Evolutionary conservation across 1,284 basidiomycete species (phyloP), one percentile per base, ranked within the genome.

Genomic region (Melampsora medusae): DNA sequence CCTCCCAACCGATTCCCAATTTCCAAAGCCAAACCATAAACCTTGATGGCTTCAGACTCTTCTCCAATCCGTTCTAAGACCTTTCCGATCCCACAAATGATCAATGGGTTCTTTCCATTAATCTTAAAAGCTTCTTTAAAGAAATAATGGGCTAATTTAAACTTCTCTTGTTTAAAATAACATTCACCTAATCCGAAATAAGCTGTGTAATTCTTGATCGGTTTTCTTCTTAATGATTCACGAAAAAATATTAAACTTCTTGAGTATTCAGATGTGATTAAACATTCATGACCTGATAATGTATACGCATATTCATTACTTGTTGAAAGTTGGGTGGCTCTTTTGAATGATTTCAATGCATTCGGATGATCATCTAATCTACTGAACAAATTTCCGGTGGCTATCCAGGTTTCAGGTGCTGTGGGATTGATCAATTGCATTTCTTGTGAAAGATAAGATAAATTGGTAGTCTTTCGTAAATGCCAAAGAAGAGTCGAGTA

Each of bases 101-200:
- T 85, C 25, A 97, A 92, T 25, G 92, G 91, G 83, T 95, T 97
- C 79, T 89, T 88, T 61, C 92, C 91, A 83, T 97, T 93, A 82
- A 97, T 94, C 80, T 91, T 88, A 48, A 89, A 87, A 2, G 95
- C 94, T 82, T 90, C 90, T 79, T 91, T 88, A 85, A 92, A 97
- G 84, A 97, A 93, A 85, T 94, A 97, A 83, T 97, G 92, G 50
- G 94, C 93, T 78, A 94, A 86, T 70, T 91, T 89, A 78, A 91
- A 86, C 85, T 94, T 95, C 84, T 91, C 94, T 87, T 90, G 91
- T 80, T 91, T 88, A 82, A 94, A 86, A 86, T 96, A 97, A 82
- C 93, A 95, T 67, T 91, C 91, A 72, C 95, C 94, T 79, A 97
- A 86, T n/a, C 95, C 95, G 84, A 97, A 97, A 93, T 94, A 97